Percentiles rank a stretch among this genome's conserved stretches.
phyloP scores from a whole-genome alignment of 345 rosid genomes.

The Corymbia maculata region DNA sequence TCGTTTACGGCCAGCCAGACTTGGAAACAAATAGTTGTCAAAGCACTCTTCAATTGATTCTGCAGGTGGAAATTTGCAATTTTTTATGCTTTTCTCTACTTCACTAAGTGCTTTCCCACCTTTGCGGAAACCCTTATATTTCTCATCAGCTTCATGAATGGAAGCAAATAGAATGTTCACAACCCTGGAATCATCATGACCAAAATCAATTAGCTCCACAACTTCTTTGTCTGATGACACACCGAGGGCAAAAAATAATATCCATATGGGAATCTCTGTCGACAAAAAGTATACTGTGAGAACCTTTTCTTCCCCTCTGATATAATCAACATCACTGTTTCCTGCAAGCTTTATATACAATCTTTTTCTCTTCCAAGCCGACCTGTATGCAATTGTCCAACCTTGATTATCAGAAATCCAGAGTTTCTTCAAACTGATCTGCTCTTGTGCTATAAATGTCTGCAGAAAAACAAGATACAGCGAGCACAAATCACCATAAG shows the following conservation, averaged over 20 bases:
- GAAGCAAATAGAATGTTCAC: slow-evolving; percentile 51
- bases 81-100: slow-evolving; percentile 23
- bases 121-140: slow-evolving; percentile 39
- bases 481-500: background rate
- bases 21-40: slow-evolving; percentile 51
- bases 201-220: slow-evolving; percentile 48
- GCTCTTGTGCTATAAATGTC: slow-evolving; percentile 91
- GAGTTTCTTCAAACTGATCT: slow-evolving; percentile 60
- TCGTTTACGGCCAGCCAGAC: slow-evolving; percentile 36
- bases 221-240: slow-evolving; percentile 69
- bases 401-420: slow-evolving; percentile 58
- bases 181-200: slow-evolving; percentile 38
- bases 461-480: slow-evolving; percentile 18
- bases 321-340: slow-evolving; percentile 28
- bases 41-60: slow-evolving; percentile 58
- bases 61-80: slow-evolving; percentile 64
- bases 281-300: slow-evolving; percentile 72
- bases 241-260: slow-evolving; percentile 77
- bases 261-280: slow-evolving; percentile 64
- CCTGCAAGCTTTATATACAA: slow-evolving; percentile 45
- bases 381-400: slow-evolving; percentile 66
- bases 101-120: slow-evolving; percentile 28
- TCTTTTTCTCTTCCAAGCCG: slow-evolving; percentile 57
- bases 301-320: slow-evolving; percentile 53
- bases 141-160: slow-evolving; percentile 59